Base-by-base conservation (phyloP, 2,329 filamentous ascomycete genomes). In the Amauroascus niger region DNA sequence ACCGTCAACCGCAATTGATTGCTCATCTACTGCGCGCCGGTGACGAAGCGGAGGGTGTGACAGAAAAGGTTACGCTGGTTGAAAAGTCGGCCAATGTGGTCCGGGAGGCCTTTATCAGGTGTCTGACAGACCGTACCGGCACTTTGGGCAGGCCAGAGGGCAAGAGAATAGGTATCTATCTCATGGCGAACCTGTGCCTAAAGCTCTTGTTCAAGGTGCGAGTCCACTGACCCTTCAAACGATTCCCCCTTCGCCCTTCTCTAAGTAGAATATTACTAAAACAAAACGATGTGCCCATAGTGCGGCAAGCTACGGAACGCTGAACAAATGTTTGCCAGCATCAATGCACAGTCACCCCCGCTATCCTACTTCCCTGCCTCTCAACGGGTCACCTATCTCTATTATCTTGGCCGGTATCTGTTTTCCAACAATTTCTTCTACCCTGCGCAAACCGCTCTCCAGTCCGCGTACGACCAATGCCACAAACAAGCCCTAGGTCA, bases 341-440 rank as follows among this genome's bases (percentile, higher is more conserved):
- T 96, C 59, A 84, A 83, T 48, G 83, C 86, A 54, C 86, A 87
- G 59, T 90, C 87, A 0, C 89, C 89, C 0, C 87, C 88, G 0
- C 73, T 97, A 11, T 77, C 80, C 1, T 79, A 87, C 49, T 97
- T 94, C 64, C 88, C 90, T 1, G 88, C 87, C 20, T 80, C 86
- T 5, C 87, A 97, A 66, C 82, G 89, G 47, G 88, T 95, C 49
- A 95, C 89, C 2, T 97, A 90, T 62, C 82, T 97, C 13, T 96
- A 95, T 72, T 95, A 95, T 66, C 83, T 97, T 5, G 91, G 91
- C 16, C 84, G 89, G 55, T 96, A 91, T 70, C 82, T 90, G 64
- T 88, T 95, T 67, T 82, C 87, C 58, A 90, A 88, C 67, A 86
- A 83, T 60, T 84, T 95, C 65, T 95, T 88, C 68, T 81, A 80